These are phyloP conservation scores for Colletotrichum sp. DNA, from an alignment of 2,329 filamentous ascomycete genomes.

Conservation along the genomic window DNA sequence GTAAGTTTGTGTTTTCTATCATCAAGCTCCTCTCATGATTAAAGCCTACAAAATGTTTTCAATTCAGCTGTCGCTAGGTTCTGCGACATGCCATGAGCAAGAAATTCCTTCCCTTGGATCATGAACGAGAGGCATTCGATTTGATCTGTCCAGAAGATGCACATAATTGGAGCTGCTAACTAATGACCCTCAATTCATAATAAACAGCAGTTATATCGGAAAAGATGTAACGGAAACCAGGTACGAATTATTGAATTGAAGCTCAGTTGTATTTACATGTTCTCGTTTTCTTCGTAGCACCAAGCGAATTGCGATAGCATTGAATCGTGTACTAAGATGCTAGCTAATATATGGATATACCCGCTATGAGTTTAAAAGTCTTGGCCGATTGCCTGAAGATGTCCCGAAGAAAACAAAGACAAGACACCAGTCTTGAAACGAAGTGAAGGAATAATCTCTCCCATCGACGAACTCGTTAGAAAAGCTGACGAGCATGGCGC, in stretches of 20 bases:
- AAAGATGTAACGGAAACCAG: too few species aligned
- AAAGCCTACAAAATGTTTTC: accelerated
- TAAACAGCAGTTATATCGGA: too few species aligned
- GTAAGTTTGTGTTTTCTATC: background rate
- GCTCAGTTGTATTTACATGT: too few species aligned
- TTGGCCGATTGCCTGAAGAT: accelerated
- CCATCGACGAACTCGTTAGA: background rate
- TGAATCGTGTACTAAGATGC: too few species aligned
- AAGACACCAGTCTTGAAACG: background rate
- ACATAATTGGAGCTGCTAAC: accelerated
- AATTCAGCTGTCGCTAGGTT: background rate
- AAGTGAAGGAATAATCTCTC: background rate
- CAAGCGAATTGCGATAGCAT: too few species aligned
- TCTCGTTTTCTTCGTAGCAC: too few species aligned
- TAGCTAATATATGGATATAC: background rate
- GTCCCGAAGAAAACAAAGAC: background rate
- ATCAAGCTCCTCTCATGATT: background rate
- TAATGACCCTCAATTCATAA: too few species aligned
- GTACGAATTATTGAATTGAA: too few species aligned
- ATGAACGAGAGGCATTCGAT: background rate
- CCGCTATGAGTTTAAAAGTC: background rate
- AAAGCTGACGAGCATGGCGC: background rate
- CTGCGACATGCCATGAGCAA: background rate
- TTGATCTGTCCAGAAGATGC: accelerated
- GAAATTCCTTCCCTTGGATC: background rate